Conservation (phyloP, 257 asterid species). For the Phtheirospermum japonicum region DNA sequence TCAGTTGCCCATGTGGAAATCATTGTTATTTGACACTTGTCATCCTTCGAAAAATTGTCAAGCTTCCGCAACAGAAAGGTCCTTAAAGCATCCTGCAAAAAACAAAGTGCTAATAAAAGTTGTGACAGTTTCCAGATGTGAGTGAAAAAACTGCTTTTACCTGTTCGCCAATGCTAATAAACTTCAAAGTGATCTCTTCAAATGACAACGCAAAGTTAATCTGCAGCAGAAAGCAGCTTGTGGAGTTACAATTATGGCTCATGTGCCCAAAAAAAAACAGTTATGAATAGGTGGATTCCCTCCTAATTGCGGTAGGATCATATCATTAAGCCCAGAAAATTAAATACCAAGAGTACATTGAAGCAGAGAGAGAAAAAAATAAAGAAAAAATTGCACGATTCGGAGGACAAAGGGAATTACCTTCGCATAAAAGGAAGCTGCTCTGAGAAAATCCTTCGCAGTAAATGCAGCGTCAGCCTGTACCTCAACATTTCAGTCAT, state of each 20-base stretch:
- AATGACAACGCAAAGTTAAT: slow-evolving; percentile 82
- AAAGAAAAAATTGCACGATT: slow-evolving; percentile 19
- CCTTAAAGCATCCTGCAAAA: slow-evolving; percentile 88
- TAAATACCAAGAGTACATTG: slow-evolving; percentile 13
- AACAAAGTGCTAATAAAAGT: slow-evolving; percentile 26
- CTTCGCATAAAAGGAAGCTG: slow-evolving; percentile 94
- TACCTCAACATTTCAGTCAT: slow-evolving; percentile 33
- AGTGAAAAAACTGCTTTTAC: slow-evolving; percentile 39
- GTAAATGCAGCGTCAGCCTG: slow-evolving; percentile 96
- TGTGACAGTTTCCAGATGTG: slow-evolving; percentile 19
- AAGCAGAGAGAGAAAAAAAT: slow-evolving; percentile 22
- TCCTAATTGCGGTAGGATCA: slow-evolving; percentile 21
- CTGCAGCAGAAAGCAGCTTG: slow-evolving; percentile 55
- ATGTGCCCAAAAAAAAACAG: slow-evolving; percentile 18
- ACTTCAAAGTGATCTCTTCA: slow-evolving; percentile 93
- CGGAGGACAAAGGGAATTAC: slow-evolving; percentile 37
- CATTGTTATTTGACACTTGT: slow-evolving; percentile 97
- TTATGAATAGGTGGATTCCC: slow-evolving; percentile 13
- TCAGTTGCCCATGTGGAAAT: slow-evolving; percentile 97
- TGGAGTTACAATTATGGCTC: slow-evolving; percentile 32
- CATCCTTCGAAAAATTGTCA: slow-evolving; percentile 84
- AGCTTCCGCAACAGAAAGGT: slow-evolving; percentile 93
- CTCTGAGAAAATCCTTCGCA: slow-evolving; percentile 86
- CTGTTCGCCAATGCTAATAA: slow-evolving; percentile 96
- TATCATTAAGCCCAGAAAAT: slow-evolving; percentile 19